Evolutionary conservation across 257 asterid species (phyloP), one percentile per base, ranked within the genome.

Genomic region (Eucommia ulmoides): DNA sequence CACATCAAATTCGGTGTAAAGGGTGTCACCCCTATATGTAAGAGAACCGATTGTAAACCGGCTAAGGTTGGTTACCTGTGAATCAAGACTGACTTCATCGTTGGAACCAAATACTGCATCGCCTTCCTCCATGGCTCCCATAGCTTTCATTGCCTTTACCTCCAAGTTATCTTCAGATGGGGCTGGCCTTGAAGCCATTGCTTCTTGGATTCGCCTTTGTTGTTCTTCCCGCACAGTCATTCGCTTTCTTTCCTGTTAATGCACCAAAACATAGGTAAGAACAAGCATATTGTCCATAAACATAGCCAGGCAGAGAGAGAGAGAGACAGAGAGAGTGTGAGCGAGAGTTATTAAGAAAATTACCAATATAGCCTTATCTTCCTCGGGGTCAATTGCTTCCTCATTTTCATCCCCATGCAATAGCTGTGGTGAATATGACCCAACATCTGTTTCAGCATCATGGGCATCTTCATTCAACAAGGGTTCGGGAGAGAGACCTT

Each of bases 41-140:
- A n/a, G n/a, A n/a, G n/a, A n/a, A n/a, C n/a, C n/a, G n/a, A n/a
- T n/a, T 19, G 46, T 33, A 24, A 53, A 22, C 15, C 11, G 49
- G 20, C 22, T 16, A 23, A 47, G 10, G 23, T 50, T 10, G 33
- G n/a, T 56, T 23, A 59, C 66, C 65, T 46, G 65, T 26, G 66
- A 48, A 61, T 79, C 96, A 25, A 89, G 80, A 61, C 73, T 89
- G 24, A 89, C 74, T 72, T 89, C 98, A 20, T 81, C 79, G n/a
- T 51, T 76, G 35, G 92, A 66, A 61, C 94, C 94, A 72, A 85
- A 89, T n/a, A 83, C 72, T 42, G 66, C 86, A 72, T 89, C 98
- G 35, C 98, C 96, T 68, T 82, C 96, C 51, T 80, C 98, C 80
- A 81, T 69, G 57, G 84, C 71, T 75, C 98, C 96, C 98, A 89